These are phyloP conservation scores for Backusella morwellensis DNA, from an alignment of 192 early-diverging fungal genomes.

Conservation along the genomic window DNA sequence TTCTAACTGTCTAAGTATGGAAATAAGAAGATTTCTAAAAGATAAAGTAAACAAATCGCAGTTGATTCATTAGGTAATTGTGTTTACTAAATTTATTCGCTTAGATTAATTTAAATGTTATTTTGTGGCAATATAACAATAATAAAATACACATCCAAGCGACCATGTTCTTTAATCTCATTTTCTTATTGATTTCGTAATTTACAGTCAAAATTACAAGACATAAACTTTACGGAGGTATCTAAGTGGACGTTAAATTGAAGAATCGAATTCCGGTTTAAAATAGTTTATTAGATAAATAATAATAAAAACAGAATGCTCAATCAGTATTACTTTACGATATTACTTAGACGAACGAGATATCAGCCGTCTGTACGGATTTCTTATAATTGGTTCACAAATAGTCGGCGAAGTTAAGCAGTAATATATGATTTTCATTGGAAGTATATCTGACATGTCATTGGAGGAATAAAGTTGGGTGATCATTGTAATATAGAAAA, in stretches of 20 bases:
- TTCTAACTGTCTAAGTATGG: not conserved
- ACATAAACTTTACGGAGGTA: not conserved
- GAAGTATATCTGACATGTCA: not conserved
- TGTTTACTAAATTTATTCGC: not conserved
- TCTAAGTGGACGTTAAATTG: not conserved
- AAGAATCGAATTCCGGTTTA: not conserved
- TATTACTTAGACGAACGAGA: not conserved
- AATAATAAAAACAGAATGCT: not conserved
- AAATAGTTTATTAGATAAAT: not conserved
- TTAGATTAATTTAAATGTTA: not conserved
- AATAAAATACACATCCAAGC: not conserved
- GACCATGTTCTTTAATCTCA: not conserved
- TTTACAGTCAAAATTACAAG: not conserved
- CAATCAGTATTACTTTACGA: not conserved
- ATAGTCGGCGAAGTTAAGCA: not conserved
- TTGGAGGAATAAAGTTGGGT: not conserved
- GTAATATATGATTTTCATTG: not conserved
- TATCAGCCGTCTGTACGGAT: not conserved
- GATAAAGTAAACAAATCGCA: not conserved
- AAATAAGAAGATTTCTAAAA: not conserved
- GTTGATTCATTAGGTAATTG: not conserved
- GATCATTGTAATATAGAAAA: not conserved
- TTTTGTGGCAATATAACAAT: not conserved
- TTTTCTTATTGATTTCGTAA: not conserved
- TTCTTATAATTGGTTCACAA: not conserved